Percentiles rank a stretch among this genome's conserved stretches.
Evolutionary conservation across 2,329 filamentous ascomycete species (phyloP).

Genomic region (Aspergillus bombycis): DNA sequence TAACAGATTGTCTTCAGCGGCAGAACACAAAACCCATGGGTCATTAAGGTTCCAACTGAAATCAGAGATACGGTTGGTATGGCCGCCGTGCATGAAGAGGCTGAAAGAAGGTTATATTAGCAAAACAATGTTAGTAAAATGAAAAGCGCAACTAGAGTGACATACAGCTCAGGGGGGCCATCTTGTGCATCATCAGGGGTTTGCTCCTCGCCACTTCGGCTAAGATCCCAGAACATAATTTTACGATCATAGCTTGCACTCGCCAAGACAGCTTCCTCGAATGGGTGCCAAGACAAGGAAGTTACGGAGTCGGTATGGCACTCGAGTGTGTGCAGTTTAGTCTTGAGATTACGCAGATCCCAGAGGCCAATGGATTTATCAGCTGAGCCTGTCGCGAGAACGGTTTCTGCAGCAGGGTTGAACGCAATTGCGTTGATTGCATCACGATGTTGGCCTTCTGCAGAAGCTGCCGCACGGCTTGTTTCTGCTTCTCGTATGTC

Average conservation of each 20-base stretch:
- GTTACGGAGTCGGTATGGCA: constrained; percentile 89
- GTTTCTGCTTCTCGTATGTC: constrained; percentile 74
- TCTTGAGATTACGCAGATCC: constrained; percentile 89
- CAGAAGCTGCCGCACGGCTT: constrained; percentile 69
- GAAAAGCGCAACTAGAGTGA: constrained; percentile 27
- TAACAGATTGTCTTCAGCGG: constrained; percentile 93
- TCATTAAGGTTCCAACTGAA: constrained; percentile 98
- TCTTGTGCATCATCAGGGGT: constrained; percentile 93
- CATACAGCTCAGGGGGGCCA: constrained; percentile 89
- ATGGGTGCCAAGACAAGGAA: constrained; percentile 91
- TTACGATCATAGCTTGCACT: constrained; percentile 91
- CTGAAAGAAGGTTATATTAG: constrained; percentile 46
- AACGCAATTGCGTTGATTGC: constrained; percentile 96
- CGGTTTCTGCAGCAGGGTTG: constrained; percentile 86
- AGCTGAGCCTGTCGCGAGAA: constrained; percentile 89
- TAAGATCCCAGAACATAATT: constrained; percentile 96
- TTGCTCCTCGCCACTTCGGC: constrained; percentile 89
- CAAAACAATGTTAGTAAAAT: neutral
- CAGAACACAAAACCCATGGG: constrained; percentile 93
- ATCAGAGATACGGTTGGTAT: constrained; percentile 94
- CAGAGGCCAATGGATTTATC: constrained; percentile 95
- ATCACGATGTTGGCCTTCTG: constrained; percentile 77
- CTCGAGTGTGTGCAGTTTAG: constrained; percentile 86
- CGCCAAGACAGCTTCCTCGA: constrained; percentile 83
- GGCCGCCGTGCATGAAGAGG: constrained; percentile 97